Conservation (phyloP, 2,329 filamentous ascomycete species). For the Penicillium hordei region DNA sequence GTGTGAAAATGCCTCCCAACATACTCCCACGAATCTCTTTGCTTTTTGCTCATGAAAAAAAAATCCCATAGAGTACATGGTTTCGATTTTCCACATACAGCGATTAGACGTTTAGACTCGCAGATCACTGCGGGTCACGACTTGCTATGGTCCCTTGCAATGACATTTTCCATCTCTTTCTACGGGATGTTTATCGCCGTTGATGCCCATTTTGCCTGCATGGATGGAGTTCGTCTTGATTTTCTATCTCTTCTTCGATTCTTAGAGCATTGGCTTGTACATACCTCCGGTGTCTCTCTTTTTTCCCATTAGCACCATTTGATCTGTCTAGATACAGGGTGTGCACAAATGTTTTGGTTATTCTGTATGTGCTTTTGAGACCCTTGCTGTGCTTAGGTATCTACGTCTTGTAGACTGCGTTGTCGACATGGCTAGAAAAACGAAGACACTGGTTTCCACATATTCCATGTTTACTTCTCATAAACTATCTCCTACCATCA, state of each 20-base stretch:
- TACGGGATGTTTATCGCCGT: conserved; percentile 2
- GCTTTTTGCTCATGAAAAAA: conserved; percentile 14
- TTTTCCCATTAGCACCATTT: background rate
- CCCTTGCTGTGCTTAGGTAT: conserved; percentile 2
- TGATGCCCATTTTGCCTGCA: conserved; percentile 17
- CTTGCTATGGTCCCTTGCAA: conserved; percentile 3
- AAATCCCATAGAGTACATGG: conserved; percentile 4
- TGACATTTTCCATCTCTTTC: conserved; percentile 11
- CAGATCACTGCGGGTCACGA: conserved; percentile 1
- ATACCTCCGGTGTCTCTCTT: background rate
- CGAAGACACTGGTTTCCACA: background rate
- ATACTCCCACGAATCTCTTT: conserved; percentile 1
- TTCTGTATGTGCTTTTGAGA: conserved; percentile 19
- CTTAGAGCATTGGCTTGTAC: conserved; percentile 5
- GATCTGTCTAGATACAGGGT: background rate
- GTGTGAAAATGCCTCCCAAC: conserved; percentile 16
- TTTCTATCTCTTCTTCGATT: conserved; percentile 5
- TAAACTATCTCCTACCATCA: background rate
- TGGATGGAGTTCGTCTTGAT: conserved; percentile 21
- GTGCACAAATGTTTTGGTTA: conserved; percentile 10
- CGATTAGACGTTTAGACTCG: conserved; percentile 6
- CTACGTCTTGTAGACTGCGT: background rate
- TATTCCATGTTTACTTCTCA: background rate
- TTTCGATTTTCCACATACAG: conserved; percentile 1
- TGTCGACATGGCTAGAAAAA: conserved; percentile 1